Base-by-base conservation (phyloP, 2,329 filamentous ascomycete species). In the Apiospora phragmitis region DNA sequence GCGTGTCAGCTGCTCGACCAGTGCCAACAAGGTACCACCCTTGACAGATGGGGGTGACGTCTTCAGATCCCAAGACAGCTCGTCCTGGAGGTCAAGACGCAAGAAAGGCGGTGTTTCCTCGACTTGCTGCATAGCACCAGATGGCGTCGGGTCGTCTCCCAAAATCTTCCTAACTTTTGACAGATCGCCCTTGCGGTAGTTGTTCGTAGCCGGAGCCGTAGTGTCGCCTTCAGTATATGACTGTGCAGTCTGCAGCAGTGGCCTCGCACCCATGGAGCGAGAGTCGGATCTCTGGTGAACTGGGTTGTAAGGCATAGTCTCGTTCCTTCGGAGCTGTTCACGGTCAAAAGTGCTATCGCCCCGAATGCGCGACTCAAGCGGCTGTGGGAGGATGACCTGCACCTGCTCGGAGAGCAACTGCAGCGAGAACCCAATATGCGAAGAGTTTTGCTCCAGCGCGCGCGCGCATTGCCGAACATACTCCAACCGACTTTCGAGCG, bases 1-100 rank as follows among this genome's bases (percentile, higher is more conserved):
- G 67, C 96, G 90, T 21, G 96, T 99, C 62, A 99, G 87, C 78
- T 98, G 95, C 81, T 98, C 96, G 7, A 98, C 96, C 70, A 99
- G 85, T 5, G 93, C 96, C 41, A 94, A 87, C 26, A 99, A 83
- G 0, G 95, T 97, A 65, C 96, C 96, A 74, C 95, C 96, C 80
- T 95, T 96, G 71, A 99, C 88, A 41, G 91, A 88, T 32, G 93
- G 91, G 2, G 91, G 89, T 41, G 90, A 87, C n/a, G 86, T 84
- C 81, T 98, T 98, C 71, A 87, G 87, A 79, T 98, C 96, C 84
- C 95, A 98, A 1, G 93, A 92, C 3, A 99, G 91, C 77, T 98
- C 96, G 68, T 90, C 88, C 79, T 98, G 94, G 75, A 95, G 90
- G 77, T 98, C 95, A 65, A 98, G 90, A 72, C 90, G 92, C 74